Base-by-base conservation (phyloP, 192 early-diverging fungal species). In the Backusella westeae region DNA sequence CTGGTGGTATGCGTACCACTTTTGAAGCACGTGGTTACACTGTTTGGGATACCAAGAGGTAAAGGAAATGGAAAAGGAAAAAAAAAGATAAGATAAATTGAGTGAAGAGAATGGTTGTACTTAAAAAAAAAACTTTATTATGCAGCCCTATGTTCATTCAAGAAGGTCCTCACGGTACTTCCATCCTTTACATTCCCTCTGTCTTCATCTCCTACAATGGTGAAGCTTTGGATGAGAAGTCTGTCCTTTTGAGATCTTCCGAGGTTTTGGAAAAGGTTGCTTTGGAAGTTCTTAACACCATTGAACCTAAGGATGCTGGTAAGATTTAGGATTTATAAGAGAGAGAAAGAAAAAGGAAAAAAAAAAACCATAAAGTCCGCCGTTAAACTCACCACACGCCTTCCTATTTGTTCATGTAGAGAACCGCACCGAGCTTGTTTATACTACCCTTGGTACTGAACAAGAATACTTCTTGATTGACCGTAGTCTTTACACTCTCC, bases 21-120 rank as follows among this genome's bases (percentile, higher is more conserved):
- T 99, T 99, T 80, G 97, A 99, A 88, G 97, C 96, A 75, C 95
- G 96, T 84, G 97, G 97, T 67, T 99, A 99, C 90, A 99, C 96
- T 75, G 94, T 99, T 84, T 99, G 97, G 97, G 97, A 99, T 85
- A 96, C 96, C 35, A 93, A 78, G 81, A 82, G 81, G 81, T 82
- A 75, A 56, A 36, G 29, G 21, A n/a, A 63, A 32, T 17, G 12
- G 67, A 29, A 49, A 44, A 8, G 26, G 23, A 49, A 34, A 29
- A 69, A 69, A 17, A 41, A 44, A 39, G 38, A 39, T 56, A 56
- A 56, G 19, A 56, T 56, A 10, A 56, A 21, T 21, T 56, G 53
- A 21, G 19, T n/a, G 21, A 9, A 32, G 32, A 21, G 21, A 53
- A 23, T 23, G 41, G 12, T 29, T 71, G 70, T 32, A 39, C 17